A percentile compares a stretch with the other conserved stretches of the same genome.
These are phyloP conservation scores for Saccharomycopsis sp. DNA, from an alignment of 805 yeast genomes.

Conservation along the genomic window DNA sequence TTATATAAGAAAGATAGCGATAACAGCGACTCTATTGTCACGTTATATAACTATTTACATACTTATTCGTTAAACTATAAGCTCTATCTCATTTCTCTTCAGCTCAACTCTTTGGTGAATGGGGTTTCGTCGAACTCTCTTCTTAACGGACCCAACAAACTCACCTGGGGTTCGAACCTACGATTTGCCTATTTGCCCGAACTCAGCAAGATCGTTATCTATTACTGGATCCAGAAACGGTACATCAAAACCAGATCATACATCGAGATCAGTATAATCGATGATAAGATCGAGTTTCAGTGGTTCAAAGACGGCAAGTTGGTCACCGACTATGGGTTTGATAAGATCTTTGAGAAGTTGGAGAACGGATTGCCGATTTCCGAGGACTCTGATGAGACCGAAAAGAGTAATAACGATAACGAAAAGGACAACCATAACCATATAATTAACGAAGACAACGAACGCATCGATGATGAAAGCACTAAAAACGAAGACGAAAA, in stretches of 20 bases:
- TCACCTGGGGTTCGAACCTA: conserved; percentile 21
- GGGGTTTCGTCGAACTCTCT: conserved; percentile 4
- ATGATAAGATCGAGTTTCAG: conserved; percentile 11
- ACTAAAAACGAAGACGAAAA: background rate
- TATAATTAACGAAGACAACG: background rate
- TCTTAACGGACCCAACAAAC: conserved; percentile 14
- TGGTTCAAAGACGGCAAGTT: conserved; percentile 19
- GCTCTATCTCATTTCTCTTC: conserved; percentile 12
- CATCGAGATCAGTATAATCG: conserved; percentile 8
- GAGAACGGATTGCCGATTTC: conserved; percentile 2
- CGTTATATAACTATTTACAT: conserved; percentile 15
- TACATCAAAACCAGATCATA: conserved; percentile 8
- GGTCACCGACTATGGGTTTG: conserved; percentile 8
- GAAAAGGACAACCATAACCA: background rate
- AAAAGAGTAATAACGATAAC: background rate
- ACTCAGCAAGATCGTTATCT: conserved; percentile 9
- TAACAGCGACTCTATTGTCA: conserved; percentile 8
- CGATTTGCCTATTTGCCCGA: conserved; percentile 9
- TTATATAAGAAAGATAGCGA: conserved; percentile 6
- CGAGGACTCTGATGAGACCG: background rate
- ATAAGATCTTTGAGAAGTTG: conserved; percentile 6
- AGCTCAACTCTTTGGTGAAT: conserved; percentile 12
- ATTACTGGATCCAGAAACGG: conserved; percentile 19
- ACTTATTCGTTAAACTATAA: conserved; percentile 17
- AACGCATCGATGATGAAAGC: background rate